A percentile compares a stretch with the other conserved stretches of the same genome.
These are phyloP conservation scores for Aspergillus terreus DNA, from an alignment of 2,329 filamentous ascomycete species.

Conservation along the genomic window DNA sequence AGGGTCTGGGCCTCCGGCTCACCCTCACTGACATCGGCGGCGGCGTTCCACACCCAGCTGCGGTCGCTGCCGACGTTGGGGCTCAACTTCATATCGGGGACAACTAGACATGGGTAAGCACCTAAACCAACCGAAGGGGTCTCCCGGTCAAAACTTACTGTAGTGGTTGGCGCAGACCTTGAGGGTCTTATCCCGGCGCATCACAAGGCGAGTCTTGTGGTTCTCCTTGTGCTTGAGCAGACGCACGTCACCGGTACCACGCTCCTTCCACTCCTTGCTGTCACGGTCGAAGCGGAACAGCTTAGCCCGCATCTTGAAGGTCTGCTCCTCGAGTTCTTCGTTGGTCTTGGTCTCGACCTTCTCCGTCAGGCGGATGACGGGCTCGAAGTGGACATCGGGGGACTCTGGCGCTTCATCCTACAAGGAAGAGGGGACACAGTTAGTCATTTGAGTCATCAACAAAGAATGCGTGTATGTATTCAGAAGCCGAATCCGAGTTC, in stretches of 20 bases:
- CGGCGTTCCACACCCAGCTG: conserved; percentile 98
- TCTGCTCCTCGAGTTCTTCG: conserved; percentile 95
- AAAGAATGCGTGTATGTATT: background rate
- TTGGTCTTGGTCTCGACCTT: conserved; percentile 97
- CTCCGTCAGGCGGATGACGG: conserved; percentile 92
- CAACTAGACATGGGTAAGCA: conserved; percentile 56
- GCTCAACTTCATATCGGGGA: conserved; percentile 97
- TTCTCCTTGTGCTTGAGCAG: conserved; percentile 99
- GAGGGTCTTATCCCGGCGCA: conserved; percentile 99
- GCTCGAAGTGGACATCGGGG: conserved; percentile 94
- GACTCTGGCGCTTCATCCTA: conserved; percentile 77
- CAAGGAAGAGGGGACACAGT: conserved; percentile 1
- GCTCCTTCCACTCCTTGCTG: conserved; percentile 96
- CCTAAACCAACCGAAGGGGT: background rate
- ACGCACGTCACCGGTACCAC: conserved; percentile 92
- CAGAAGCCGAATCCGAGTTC: too few relatives aligned
- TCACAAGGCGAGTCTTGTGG: conserved; percentile 93
- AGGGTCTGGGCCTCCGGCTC: conserved; percentile 94
- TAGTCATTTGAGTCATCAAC: conserved; percentile 1
- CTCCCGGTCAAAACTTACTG: conserved; percentile 56
- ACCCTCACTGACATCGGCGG: conserved; percentile 95
- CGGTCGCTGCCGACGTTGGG: conserved; percentile 97
- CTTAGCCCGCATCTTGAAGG: conserved; percentile 99
- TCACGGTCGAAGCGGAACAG: conserved; percentile 97
- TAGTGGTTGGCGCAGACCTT: conserved; percentile 99